phyloP scores from a whole-genome alignment of 139 green algal genomes.

The Pseudopediastrum boryanum region DNA sequence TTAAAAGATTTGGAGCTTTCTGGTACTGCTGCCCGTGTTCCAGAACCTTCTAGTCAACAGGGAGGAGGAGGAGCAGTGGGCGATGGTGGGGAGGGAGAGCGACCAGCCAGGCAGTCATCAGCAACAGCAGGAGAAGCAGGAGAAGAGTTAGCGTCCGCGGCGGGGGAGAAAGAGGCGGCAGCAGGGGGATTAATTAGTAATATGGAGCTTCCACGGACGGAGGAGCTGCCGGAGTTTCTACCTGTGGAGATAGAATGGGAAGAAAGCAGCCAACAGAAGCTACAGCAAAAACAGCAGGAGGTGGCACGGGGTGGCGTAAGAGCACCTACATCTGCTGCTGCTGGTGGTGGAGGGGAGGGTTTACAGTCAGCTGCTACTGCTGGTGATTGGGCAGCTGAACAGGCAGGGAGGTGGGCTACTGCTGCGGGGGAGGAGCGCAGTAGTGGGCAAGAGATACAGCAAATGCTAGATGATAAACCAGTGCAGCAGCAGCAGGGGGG shows the following conservation, averaged over 20 bases:
- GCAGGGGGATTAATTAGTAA: no score
- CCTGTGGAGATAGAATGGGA: no score
- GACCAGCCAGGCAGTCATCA: not conserved
- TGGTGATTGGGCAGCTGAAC: slow-evolving; percentile 15
- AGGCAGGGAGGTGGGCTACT: slow-evolving; percentile 19
- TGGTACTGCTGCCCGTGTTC: no score
- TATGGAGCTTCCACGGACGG: no score
- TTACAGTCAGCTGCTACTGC: slow-evolving; percentile 16
- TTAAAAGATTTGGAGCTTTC: no score
- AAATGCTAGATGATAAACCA: slow-evolving; percentile 23
- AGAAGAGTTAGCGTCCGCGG: not conserved
- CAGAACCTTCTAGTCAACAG: no score
- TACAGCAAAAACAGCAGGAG: not conserved
- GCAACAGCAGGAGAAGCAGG: not conserved
- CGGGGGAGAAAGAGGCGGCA: not conserved
- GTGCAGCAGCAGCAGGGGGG: slow-evolving; percentile 2
- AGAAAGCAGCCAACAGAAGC: not conserved
- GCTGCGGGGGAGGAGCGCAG: slow-evolving; percentile 8
- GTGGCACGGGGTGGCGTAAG: not conserved
- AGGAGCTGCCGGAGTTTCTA: no score
- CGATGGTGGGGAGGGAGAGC: not conserved
- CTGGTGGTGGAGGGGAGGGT: not conserved
- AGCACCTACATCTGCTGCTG: not conserved
- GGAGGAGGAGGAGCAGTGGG: no score
- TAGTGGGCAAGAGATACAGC: slow-evolving; percentile 24